These are phyloP conservation scores for Elymus sibiricus DNA, from an alignment of 176 grass and related monocot species.

Conservation along the genomic window DNA sequence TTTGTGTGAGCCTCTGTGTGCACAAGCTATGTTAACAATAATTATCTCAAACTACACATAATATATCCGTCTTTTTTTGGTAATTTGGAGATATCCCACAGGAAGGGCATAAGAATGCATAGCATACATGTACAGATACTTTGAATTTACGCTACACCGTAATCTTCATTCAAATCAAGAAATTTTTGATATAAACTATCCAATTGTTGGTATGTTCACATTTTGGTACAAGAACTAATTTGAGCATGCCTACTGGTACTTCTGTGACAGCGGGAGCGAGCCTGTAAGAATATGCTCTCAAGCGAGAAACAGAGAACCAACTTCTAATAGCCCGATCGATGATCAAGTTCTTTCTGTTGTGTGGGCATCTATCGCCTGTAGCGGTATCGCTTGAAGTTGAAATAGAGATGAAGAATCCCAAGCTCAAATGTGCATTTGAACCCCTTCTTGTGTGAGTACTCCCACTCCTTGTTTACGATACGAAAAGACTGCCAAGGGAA, in stretches of 20 bases:
- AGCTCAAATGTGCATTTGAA: constrained; percentile 97
- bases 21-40: not conserved
- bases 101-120: no score
- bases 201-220: not conserved
- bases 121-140: constrained; percentile 10
- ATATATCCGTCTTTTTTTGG: not conserved
- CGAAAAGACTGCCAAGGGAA: constrained; percentile 56
- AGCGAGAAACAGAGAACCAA: not conserved
- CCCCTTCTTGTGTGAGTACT: constrained; percentile 99
- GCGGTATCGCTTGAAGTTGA: constrained; percentile 94
- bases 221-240: not conserved
- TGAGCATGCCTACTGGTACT: not conserved
- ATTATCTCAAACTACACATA: no score
- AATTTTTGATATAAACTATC: not conserved
- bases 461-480: constrained; percentile 98
- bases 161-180: not conserved
- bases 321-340: not conserved
- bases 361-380: constrained; percentile 51
- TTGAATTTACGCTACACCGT: not conserved
- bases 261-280: not conserved
- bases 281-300: not conserved
- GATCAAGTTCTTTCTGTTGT: not conserved
- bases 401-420: constrained; percentile 95
- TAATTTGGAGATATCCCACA: not conserved
- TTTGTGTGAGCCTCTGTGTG: not conserved